Evolutionary conservation across 805 yeast genomes (phyloP), one percentile per base, ranked within the genome.

Genomic region (Wickerhamiella australiensis): DNA sequence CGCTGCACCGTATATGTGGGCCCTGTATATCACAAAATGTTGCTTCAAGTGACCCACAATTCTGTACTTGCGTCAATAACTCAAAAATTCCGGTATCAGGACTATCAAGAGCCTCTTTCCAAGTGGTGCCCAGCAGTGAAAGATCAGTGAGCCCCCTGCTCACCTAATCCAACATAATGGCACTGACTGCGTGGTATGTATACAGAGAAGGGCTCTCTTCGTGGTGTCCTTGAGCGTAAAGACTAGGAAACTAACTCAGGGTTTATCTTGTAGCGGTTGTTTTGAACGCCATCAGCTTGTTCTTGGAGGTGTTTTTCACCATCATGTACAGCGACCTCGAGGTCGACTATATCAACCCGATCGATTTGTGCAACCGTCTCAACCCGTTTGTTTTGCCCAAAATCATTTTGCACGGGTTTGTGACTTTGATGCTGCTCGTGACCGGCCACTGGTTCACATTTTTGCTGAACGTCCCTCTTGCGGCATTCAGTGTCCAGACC

Each of bases 401-500:
- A 68, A 95, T 94, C 42, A 81, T 73, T 3, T 65, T 88, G 54
- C 96, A 92, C 57, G 61, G 59, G 18, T 70, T 82, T 56, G 64
- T 86, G 54, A 72, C 95, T 8, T 50, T 74, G 2, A 66, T 86
- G 56, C 79, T 90, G 66, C 72, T 90, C 57, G 60, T 92, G 53
- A 85, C 85, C 54, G 96, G 97, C 35, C 85, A 84, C 70, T 92
- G 96, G 96, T 79, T 85, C 65, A 78, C 86, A 20, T 82, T 92
- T 66, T 68, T 90, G 61, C 67, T 92, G 64, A 88, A 88, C 68
- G 68, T 83, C 56, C 97, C 97, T 46, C 70, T 92, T 54, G 67
- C 86, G 47, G 92, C 86, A 31, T 87, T 73, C 74, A 90, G 90
- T 65, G 78, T 71, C 52, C 81, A 83, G 70, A 83, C 85, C 67